phyloP scores from a whole-genome alignment of 148 eudicot species.

The Diospyros kaki region DNA sequence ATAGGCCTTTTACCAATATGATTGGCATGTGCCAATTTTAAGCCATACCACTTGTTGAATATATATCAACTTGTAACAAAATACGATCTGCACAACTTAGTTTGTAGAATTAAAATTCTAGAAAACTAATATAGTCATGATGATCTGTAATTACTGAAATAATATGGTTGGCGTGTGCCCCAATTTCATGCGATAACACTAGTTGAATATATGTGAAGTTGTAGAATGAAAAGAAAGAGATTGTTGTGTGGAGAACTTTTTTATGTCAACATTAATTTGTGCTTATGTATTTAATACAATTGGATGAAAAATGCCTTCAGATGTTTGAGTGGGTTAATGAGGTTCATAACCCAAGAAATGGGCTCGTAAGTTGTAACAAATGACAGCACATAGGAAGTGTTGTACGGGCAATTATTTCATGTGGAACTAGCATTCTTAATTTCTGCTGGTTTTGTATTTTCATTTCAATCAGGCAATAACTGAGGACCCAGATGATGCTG shows the following conservation, averaged over 20 bases:
- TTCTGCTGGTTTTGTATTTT: constrained; percentile 5
- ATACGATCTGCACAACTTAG: no score
- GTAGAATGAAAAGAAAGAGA: background rate
- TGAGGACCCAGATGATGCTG: constrained; percentile 86
- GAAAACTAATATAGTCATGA: no score
- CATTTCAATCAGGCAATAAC: constrained; percentile 59
- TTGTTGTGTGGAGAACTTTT: background rate
- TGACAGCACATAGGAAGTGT: background rate
- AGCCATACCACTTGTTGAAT: no score
- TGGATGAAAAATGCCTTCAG: background rate
- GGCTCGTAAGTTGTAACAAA: background rate
- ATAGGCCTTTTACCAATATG: no score
- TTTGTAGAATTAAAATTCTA: no score
- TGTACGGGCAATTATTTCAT: background rate
- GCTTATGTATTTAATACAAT: background rate
- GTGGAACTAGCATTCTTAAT: constrained; percentile 8
- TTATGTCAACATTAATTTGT: background rate
- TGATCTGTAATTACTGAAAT: no score
- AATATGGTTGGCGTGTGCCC: no score
- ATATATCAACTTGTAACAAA: no score
- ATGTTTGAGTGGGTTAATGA: background rate
- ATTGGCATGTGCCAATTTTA: no score
- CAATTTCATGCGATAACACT: no score
- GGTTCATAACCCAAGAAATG: background rate
- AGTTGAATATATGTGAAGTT: no score